Percentiles rank a stretch among this genome's conserved stretches.
Conservation (phyloP, 202 grass and related monocot genomes). For the Setaria viridis region DNA sequence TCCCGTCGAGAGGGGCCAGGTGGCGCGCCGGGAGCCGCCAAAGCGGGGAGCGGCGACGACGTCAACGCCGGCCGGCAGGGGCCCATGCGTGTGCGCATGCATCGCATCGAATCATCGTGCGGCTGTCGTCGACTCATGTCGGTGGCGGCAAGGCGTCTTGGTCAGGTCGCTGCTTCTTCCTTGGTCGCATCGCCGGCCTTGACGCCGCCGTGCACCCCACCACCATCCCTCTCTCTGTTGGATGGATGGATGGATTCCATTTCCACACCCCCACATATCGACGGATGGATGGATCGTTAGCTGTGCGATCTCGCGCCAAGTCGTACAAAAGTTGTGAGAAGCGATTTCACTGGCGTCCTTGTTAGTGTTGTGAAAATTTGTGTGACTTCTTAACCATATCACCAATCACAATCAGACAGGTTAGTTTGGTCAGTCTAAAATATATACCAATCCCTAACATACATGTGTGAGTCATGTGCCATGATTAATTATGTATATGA, state of each 20-base stretch:
- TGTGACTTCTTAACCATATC: too few relatives aligned
- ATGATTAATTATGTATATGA: too few relatives aligned
- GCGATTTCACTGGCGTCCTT: too few relatives aligned
- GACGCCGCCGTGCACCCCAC: slow-evolving; percentile 27
- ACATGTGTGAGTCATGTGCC: too few relatives aligned
- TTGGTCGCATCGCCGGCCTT: slow-evolving; percentile 5
- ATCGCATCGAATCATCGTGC: background rate
- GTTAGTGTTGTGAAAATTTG: too few relatives aligned
- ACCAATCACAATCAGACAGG: too few relatives aligned
- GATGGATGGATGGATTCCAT: slow-evolving; percentile 14
- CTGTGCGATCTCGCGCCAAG: background rate
- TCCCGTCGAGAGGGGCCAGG: background rate
- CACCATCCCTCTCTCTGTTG: background rate
- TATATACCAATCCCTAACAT: too few relatives aligned
- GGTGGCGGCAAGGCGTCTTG: background rate
- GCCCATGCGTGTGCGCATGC: background rate
- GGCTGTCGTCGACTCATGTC: slow-evolving; percentile 12
- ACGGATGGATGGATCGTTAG: background rate
- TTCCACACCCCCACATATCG: background rate
- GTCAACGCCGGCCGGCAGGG: background rate
- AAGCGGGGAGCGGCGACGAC: background rate
- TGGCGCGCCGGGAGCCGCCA: background rate
- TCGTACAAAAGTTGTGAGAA: background rate
- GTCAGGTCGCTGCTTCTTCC: background rate
- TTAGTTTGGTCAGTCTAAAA: too few relatives aligned